Conservation (phyloP, 2,329 filamentous ascomycete genomes). For the Aspergillus chevalieri region DNA sequence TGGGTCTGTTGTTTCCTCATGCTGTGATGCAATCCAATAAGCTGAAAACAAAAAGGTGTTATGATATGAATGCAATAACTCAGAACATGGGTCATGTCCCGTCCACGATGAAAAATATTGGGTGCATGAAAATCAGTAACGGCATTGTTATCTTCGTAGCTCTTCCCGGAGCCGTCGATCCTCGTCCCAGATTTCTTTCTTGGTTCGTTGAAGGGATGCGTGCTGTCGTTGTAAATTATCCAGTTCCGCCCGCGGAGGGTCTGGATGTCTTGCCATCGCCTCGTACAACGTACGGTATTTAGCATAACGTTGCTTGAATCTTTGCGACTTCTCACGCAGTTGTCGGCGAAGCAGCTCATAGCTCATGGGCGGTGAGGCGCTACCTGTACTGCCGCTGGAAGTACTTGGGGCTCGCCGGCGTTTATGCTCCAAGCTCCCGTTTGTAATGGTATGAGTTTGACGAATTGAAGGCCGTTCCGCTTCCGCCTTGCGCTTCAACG, state of each 20-base stretch:
- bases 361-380: conserved; percentile 34
- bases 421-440: conserved; percentile 37
- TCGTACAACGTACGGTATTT: conserved; percentile 54
- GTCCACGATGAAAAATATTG: no score
- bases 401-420: conserved; percentile 31
- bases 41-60: background rate
- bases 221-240: conserved; percentile 51
- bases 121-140: background rate
- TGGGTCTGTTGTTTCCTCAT: background rate
- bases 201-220: conserved; percentile 49
- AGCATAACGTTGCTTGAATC: conserved; percentile 54
- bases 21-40: background rate
- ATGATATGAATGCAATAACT: background rate
- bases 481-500: conserved; percentile 38
- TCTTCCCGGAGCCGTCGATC: conserved; percentile 30
- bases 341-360: conserved; percentile 32
- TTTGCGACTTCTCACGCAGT: conserved; percentile 35
- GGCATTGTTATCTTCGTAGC: conserved; percentile 6
- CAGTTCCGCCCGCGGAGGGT: conserved; percentile 46
- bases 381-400: conserved; percentile 37
- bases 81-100: no score
- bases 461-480: conserved; percentile 21
- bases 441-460: conserved; percentile 15
- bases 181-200: conserved; percentile 50
- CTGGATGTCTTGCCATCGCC: conserved; percentile 31